These are phyloP conservation scores for Septoria linicola DNA, from an alignment of 2,329 filamentous ascomycete species.

Conservation along the genomic window DNA sequence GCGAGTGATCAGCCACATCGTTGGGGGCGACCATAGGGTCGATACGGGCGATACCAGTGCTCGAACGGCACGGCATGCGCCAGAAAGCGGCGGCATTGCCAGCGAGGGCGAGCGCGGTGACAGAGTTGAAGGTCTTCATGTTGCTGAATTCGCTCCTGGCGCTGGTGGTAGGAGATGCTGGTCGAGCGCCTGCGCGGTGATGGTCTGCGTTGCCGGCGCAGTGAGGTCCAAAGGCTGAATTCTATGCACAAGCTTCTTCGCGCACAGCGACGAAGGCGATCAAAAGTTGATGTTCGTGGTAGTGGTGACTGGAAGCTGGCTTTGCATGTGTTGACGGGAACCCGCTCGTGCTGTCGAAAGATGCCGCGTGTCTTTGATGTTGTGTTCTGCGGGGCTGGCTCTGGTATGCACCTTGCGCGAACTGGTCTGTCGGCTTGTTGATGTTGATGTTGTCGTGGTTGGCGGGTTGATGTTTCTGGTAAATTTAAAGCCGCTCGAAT, in stretches of 20 bases:
- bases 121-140: slow-evolving; percentile 30
- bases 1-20: slow-evolving; percentile 62
- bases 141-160: slow-evolving; percentile 21
- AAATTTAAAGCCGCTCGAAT: slow-evolving; percentile 11
- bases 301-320: slow-evolving; percentile 6
- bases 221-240: slow-evolving; percentile 8
- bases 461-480: slow-evolving; percentile 1
- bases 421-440: slow-evolving; percentile 7
- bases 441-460: slow-evolving; percentile 11
- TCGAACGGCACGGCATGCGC: slow-evolving; percentile 80
- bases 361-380: slow-evolving; percentile 22
- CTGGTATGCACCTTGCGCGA: slow-evolving; percentile 26
- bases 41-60: slow-evolving; percentile 67
- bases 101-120: slow-evolving; percentile 32
- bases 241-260: slow-evolving; percentile 19
- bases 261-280: slow-evolving; percentile 21
- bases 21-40: slow-evolving; percentile 73
- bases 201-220: slow-evolving; percentile 22
- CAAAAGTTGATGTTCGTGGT: slow-evolving; percentile 4
- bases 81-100: slow-evolving; percentile 64
- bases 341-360: slow-evolving; percentile 19
- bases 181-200: slow-evolving; percentile 18
- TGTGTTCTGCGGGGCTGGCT: slow-evolving; percentile 18
- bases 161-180: slow-evolving; percentile 13
- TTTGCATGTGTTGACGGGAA: slow-evolving; percentile 7